phyloP scores from a whole-genome alignment of 2,329 filamentous ascomycete genomes.

The Leptographium flavum region DNA sequence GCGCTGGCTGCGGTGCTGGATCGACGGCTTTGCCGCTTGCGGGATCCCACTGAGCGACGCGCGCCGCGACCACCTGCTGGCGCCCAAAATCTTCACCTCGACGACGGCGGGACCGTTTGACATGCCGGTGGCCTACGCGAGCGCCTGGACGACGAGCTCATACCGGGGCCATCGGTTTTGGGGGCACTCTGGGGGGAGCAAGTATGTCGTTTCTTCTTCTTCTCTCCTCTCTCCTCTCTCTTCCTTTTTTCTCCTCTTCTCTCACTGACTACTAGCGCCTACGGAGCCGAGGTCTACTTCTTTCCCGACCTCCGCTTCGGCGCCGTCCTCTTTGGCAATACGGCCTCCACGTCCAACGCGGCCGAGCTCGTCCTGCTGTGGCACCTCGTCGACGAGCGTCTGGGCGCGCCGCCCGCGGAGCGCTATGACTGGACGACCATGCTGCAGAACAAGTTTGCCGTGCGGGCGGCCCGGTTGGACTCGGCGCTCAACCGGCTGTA shows the following conservation, averaged over 20 bases:
- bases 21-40: constrained; percentile 17
- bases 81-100: constrained; percentile 17
- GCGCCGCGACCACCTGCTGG: constrained; percentile 19
- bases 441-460: constrained; percentile 11
- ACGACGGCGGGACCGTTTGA: constrained; percentile 15
- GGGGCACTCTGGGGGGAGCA: constrained; percentile 27
- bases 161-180: constrained; percentile 29
- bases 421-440: constrained; percentile 21
- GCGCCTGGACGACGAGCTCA: constrained; percentile 23
- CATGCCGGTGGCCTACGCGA: constrained; percentile 22
- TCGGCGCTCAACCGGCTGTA: constrained; percentile 22
- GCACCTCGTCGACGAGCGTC: constrained; percentile 25
- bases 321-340: constrained; percentile 29
- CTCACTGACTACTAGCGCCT: constrained; percentile 16
- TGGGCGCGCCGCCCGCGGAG: constrained; percentile 19
- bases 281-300: constrained; percentile 27
- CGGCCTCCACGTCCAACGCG: constrained; percentile 22
- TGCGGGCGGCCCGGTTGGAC: constrained; percentile 12
- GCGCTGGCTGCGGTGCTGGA: constrained; percentile 34
- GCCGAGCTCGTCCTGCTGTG: constrained; percentile 20
- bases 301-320: constrained; percentile 29
- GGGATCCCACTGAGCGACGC: constrained; percentile 19
- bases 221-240: no score
- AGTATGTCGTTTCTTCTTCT: no score
- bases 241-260: not conserved